phyloP scores from a whole-genome alignment of 306 rosid species.

The Citrullus mucosospermus region DNA sequence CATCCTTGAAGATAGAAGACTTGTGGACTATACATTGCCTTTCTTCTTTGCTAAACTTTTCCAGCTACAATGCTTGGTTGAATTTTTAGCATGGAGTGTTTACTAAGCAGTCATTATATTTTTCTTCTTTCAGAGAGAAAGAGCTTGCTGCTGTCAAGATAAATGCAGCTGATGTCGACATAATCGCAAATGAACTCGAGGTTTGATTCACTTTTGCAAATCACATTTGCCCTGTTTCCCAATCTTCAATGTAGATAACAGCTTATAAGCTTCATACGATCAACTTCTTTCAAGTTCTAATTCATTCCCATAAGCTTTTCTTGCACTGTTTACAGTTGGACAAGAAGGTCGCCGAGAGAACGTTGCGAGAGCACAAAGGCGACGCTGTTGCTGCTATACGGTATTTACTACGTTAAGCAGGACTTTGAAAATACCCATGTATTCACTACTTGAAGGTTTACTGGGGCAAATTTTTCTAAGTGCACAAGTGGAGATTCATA shows the following conservation, averaged over 20 bases:
- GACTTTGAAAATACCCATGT: not conserved
- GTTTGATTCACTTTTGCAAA: constrained; percentile 12
- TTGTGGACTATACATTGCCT: not conserved
- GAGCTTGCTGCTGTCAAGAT: constrained; percentile 88
- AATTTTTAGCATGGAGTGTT: not conserved
- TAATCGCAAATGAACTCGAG: constrained; percentile 87
- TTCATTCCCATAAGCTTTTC: not conserved
- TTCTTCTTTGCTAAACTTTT: not conserved
- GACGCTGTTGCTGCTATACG: constrained; percentile 95
- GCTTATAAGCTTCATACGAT: not conserved
- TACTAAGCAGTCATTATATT: not conserved
- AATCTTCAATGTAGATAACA: not conserved
- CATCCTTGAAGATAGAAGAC: not conserved
- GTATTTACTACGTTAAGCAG: constrained; percentile 44
- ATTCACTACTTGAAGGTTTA: not conserved
- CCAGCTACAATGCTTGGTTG: not conserved
- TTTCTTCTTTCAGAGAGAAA: constrained; percentile 49
- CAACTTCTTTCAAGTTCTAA: not conserved
- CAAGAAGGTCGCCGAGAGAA: constrained; percentile 89
- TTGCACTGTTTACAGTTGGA: constrained; percentile 42
- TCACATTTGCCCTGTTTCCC: not conserved
- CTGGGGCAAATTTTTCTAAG: not conserved
- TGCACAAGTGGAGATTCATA: not conserved
- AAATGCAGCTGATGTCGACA: constrained; percentile 70
- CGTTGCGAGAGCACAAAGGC: constrained; percentile 91